Percentiles rank a stretch among this genome's conserved stretches.
Conservation (phyloP, 2,329 filamentous ascomycete species). For the Scolecobasidium constrictum region DNA sequence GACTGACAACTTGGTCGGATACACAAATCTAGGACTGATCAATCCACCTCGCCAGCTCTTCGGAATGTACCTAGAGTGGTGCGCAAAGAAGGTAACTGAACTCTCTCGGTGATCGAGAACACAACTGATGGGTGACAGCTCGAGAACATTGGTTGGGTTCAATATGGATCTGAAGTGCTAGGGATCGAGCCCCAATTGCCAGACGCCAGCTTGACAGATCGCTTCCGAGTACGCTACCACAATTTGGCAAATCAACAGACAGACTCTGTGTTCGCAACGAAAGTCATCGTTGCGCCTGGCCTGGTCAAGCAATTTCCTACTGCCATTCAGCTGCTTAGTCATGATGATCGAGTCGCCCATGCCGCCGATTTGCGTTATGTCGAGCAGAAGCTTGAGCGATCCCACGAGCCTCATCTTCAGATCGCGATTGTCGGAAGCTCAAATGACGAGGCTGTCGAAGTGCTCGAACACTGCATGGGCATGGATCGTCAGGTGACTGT, state of each 20-base stretch:
- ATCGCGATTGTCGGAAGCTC: constrained; percentile 7
- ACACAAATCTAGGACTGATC: constrained; percentile 18
- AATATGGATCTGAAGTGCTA: constrained; percentile 14
- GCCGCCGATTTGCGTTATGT: constrained; percentile 1
- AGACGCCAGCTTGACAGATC: not conserved
- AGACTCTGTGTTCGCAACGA: constrained; percentile 1
- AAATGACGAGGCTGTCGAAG: constrained; percentile 9
- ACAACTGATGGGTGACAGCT: too few species aligned
- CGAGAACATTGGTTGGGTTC: constrained; percentile 15
- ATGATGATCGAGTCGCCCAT: constrained; percentile 4
- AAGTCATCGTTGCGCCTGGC: constrained; percentile 7
- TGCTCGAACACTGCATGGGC: constrained; percentile 4
- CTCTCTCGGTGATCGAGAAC: not conserved
- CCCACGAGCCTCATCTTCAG: not conserved
- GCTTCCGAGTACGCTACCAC: constrained; percentile 1
- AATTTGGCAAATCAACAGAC: not conserved
- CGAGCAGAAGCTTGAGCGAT: not conserved
- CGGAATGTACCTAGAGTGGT: constrained; percentile 18
- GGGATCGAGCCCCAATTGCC: constrained; percentile 1
- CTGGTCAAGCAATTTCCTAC: constrained; percentile 3
- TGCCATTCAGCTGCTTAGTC: not conserved
- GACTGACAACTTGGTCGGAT: constrained; percentile 17
- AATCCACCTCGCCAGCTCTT: constrained; percentile 15
- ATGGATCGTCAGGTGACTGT: not conserved
- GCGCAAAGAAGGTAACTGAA: constrained; percentile 12